phyloP scores from a whole-genome alignment of 768 basidiomycete genomes.

The Podaxis pistillaris region DNA sequence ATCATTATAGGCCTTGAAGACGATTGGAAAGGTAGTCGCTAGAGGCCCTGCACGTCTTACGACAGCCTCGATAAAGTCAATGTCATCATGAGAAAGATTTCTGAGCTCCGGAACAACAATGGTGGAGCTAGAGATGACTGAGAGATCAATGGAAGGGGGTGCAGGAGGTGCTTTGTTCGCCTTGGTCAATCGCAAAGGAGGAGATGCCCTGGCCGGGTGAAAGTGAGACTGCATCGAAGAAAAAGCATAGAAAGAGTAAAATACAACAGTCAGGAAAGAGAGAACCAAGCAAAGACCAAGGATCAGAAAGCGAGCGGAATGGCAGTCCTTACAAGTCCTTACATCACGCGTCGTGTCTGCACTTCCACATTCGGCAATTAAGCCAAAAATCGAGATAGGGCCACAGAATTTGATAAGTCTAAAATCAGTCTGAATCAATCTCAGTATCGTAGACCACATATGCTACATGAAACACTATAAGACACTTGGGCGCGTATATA shows the following conservation, averaged over 20 bases:
- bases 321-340: not conserved
- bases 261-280: not conserved
- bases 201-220: slow-evolving; percentile 46
- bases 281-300: not conserved
- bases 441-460: not conserved
- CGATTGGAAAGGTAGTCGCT: slow-evolving; percentile 73
- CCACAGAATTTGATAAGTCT: not conserved
- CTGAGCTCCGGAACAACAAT: slow-evolving; percentile 50
- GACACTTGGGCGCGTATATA: not conserved
- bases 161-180: slow-evolving; percentile 18
- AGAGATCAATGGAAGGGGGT: slow-evolving; percentile 12
- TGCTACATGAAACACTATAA: not conserved
- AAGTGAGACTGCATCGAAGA: slow-evolving; percentile 39
- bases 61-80: slow-evolving; percentile 74
- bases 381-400: not conserved
- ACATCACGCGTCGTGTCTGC: not conserved
- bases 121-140: slow-evolving; percentile 36
- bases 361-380: not conserved
- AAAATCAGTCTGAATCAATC: not conserved
- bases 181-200: slow-evolving; percentile 36
- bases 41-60: slow-evolving; percentile 63
- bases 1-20: slow-evolving; percentile 86
- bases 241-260: not conserved
- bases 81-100: slow-evolving; percentile 51
- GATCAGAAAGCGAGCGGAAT: not conserved